phyloP scores from a whole-genome alignment of 441 rosid species.

The Euphorbia schlechtendalii region DNA sequence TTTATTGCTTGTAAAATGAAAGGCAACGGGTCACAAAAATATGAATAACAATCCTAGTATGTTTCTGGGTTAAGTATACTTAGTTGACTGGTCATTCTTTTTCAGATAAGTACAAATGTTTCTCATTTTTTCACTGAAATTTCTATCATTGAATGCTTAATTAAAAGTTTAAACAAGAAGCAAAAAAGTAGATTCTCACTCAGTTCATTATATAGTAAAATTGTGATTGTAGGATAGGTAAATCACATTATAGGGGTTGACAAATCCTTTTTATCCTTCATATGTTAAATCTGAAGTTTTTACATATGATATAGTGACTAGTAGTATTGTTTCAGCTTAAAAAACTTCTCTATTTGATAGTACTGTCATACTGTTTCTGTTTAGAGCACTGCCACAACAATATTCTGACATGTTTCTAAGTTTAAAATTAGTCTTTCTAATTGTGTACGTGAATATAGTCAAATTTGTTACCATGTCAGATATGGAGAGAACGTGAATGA shows the following conservation, averaged over 20 bases:
- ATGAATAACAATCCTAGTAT: background rate
- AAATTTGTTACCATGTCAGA: conserved; percentile 24
- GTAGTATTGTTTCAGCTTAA: too few species aligned
- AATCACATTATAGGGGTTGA: background rate
- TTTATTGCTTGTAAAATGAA: background rate
- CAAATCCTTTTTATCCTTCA: background rate
- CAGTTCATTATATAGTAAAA: too few species aligned
- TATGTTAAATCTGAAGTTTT: background rate
- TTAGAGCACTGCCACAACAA: too few species aligned
- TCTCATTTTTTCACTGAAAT: background rate
- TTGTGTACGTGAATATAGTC: background rate
- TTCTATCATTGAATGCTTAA: background rate
- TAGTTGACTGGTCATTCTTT: background rate
- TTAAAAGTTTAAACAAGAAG: background rate
- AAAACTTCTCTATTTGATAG: too few species aligned
- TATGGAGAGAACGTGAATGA: conserved; percentile 91
- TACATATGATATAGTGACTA: too few species aligned
- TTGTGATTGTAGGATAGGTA: too few species aligned
- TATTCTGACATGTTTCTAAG: background rate
- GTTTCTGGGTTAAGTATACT: background rate
- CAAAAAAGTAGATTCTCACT: too few species aligned
- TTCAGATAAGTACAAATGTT: background rate
- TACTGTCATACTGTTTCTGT: background rate
- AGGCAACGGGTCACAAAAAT: background rate
- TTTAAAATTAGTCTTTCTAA: background rate